Evolutionary conservation across 1,139 yeast species (phyloP).

Genomic region (Saccharomyces hybrid): DNA sequence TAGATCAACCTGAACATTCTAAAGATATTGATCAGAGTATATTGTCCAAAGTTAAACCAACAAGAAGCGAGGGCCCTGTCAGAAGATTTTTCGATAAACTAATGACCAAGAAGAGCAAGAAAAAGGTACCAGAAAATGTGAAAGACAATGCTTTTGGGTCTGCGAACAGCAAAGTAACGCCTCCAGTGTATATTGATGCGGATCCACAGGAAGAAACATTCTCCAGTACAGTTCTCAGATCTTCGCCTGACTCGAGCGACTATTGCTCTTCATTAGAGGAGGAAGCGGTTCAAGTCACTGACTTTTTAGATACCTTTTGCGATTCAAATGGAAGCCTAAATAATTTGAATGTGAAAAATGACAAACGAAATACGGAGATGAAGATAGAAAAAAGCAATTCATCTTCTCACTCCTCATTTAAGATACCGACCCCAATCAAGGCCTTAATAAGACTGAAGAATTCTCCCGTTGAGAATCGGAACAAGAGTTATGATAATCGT

Average conservation of each 20-base stretch:
- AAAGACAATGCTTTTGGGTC: background rate
- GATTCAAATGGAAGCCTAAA: background rate
- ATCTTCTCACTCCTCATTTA: conserved; percentile 12
- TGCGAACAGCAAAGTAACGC: background rate
- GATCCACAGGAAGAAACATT: background rate
- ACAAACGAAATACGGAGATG: background rate
- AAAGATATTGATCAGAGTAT: background rate
- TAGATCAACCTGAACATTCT: no score
- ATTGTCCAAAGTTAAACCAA: background rate
- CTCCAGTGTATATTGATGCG: background rate
- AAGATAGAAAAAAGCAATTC: background rate
- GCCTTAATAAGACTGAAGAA: conserved; percentile 16
- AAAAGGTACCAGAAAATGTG: background rate
- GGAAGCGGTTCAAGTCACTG: conserved; percentile 2
- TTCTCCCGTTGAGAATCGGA: conserved; percentile 11
- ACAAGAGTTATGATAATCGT: background rate
- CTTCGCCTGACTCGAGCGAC: background rate
- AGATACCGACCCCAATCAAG: conserved; percentile 20
- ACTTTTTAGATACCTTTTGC: conserved; percentile 1
- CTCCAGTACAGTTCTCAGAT: background rate
- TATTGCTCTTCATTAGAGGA: conserved; percentile 1
- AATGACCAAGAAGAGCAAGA: conserved; percentile 2
- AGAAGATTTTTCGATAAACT: conserved; percentile 4
- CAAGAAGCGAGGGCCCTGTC: conserved; percentile 2
- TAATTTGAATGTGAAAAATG: background rate